A percentile compares a stretch with the other conserved stretches of the same genome.
Evolutionary conservation across 495 filamentous ascomycete species (phyloP).

Genomic region (Podospora bellae-mahoneyi): DNA sequence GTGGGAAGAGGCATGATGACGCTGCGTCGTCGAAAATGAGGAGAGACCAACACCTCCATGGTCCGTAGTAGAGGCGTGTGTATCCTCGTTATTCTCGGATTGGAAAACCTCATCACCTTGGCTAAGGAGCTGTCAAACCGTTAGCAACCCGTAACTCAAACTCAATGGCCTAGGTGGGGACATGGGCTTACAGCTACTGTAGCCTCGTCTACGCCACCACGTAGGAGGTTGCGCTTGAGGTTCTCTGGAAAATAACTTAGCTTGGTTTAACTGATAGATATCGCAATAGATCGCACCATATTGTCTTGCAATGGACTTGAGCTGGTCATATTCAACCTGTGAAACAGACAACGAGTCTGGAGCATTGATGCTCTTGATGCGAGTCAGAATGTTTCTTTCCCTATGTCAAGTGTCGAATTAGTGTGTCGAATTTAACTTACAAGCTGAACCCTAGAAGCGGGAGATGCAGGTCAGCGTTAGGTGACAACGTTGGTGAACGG

Average conservation of each 20-base stretch:
- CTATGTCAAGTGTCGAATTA: neutral
- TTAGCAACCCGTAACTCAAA: conserved; percentile 9
- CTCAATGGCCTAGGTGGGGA: neutral
- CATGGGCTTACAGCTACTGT: conserved; percentile 53
- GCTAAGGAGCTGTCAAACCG: conserved; percentile 47
- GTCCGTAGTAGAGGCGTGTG: conserved; percentile 17
- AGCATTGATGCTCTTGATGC: neutral
- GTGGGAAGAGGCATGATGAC: conserved; percentile 7
- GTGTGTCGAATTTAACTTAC: neutral
- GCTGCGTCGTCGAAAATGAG: conserved; percentile 10
- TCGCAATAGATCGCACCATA: conserved; percentile 32
- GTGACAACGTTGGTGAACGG: neutral
- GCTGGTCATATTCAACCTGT: neutral
- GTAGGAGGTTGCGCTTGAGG: conserved; percentile 58
- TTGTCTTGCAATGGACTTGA: conserved; percentile 23
- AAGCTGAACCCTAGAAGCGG: neutral
- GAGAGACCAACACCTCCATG: conserved; percentile 29
- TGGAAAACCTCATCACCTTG: conserved; percentile 41
- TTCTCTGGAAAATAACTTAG: conserved; percentile 45
- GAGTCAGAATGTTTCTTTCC: conserved; percentile 9
- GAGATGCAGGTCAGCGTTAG: neutral
- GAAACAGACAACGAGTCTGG: neutral
- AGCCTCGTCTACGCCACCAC: conserved; percentile 59
- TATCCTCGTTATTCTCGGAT: conserved; percentile 21
- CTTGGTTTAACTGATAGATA: neutral